Evolutionary conservation across 1,139 yeast genomes (phyloP), one percentile per base, ranked within the genome.

Genomic region (Neolecta irregularis): DNA sequence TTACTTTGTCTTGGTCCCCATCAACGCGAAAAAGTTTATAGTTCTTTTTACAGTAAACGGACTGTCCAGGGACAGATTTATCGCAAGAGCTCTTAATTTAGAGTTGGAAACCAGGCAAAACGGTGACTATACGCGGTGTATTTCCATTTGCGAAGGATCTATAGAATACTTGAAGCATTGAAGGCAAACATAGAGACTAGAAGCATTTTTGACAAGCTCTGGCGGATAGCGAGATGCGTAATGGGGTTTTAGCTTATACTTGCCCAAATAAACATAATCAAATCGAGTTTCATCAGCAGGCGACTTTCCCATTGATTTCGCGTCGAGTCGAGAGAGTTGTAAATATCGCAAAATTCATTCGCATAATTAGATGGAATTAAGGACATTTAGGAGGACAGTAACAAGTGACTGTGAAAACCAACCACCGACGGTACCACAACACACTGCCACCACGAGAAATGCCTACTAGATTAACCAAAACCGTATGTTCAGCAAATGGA

Each of bases 161-260:
- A 24, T 28, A 16, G 31, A 28, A 16, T 28, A 28, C 15, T 28
- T 28, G 22, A 28, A 28, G 21, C 31, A 28, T 28, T 28, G 20
- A 28, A 20, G 20, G 31, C 31, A 28, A 28, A 28, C 31, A 28
- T 28, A 28, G 22, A 28, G 31, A 20, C 20, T 12, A 28, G 8
- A 4, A 12, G 31, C 20, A 13, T 15, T 28, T 16, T 28, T 16
- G 20, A 23, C 31, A 20, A 24, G 22, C 12, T 16, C 22, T 20
- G 24, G 6, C 12, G 31, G 31, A 16, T 28, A 28, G 20, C 24
- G 31, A 20, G 31, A 28, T 23, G 11, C 22, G 22, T 20, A 28
- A 23, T 24, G 22, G 11, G 31, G 20, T 28, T 28, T 28, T 28
- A 28, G 20, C 7, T 28, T 23, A 28, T 28, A 28, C 22, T 28